Conservation (phyloP, 495 filamentous ascomycete species). For the Alectoria sarmentosa region DNA sequence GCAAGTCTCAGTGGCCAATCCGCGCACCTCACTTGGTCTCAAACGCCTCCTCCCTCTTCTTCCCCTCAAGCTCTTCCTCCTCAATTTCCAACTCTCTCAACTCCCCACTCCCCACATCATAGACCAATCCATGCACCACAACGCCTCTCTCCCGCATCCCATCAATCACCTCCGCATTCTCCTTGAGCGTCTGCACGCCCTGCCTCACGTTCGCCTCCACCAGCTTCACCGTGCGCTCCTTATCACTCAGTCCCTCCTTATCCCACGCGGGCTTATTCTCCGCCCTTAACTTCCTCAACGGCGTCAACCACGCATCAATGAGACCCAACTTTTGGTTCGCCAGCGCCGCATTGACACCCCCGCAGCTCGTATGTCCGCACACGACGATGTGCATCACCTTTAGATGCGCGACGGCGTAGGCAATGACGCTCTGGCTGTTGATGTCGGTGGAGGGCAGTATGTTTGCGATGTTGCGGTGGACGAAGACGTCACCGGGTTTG, state of each 20-base stretch:
- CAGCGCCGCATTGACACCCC: constrained; percentile 66
- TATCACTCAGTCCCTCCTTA: constrained; percentile 44
- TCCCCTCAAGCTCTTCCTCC: constrained; percentile 35
- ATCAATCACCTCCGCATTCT: constrained; percentile 38
- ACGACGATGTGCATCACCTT: constrained; percentile 78
- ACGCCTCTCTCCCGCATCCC: constrained; percentile 63
- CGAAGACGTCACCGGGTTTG: constrained; percentile 83
- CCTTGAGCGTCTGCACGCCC: constrained; percentile 57
- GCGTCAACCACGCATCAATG: constrained; percentile 71
- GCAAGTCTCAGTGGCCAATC: background rate
- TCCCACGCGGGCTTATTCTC: constrained; percentile 32
- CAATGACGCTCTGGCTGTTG: constrained; percentile 68
- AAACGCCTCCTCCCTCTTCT: constrained; percentile 38
- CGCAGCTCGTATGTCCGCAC: constrained; percentile 78
- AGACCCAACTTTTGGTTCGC: constrained; percentile 61
- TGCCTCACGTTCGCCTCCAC: constrained; percentile 63
- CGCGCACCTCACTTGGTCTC: constrained; percentile 1
- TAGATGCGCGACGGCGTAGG: constrained; percentile 68
- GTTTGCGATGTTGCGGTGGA: constrained; percentile 94
- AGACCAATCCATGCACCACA: constrained; percentile 64
- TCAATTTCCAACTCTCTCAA: constrained; percentile 49
- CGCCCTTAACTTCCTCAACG: constrained; percentile 54
- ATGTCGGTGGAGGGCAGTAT: constrained; percentile 72
- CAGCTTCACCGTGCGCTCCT: constrained; percentile 45
- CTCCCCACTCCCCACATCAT: constrained; percentile 56